A percentile compares a stretch with the other conserved stretches of the same genome.
phyloP scores from a whole-genome alignment of 2,329 filamentous ascomycete species.

The Cladosporium colombiae region DNA sequence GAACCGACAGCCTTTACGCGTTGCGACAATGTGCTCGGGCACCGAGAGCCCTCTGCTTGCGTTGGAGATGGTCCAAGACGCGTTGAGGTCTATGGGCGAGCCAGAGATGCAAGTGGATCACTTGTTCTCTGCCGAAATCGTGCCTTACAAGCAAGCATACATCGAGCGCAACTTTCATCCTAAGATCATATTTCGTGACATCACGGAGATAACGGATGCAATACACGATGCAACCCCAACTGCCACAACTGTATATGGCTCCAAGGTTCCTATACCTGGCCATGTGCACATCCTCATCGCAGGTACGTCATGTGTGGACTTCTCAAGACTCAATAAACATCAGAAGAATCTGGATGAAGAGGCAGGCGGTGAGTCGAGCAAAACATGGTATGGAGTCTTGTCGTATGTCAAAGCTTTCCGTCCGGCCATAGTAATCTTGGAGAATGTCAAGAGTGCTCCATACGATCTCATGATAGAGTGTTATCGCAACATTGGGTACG shows the following conservation, averaged over 20 bases:
- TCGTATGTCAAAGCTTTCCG: constrained; percentile 56
- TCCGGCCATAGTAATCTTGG: constrained; percentile 67
- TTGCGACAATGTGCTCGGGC: constrained; percentile 76
- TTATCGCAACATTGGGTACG: constrained; percentile 58
- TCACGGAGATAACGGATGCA: constrained; percentile 41
- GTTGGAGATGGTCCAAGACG: constrained; percentile 55
- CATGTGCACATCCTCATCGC: constrained; percentile 67
- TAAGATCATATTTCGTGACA: constrained; percentile 46
- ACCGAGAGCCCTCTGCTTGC: constrained; percentile 74
- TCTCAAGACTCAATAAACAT: constrained; percentile 64
- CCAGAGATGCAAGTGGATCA: constrained; percentile 38
- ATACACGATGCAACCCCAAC: constrained; percentile 27
- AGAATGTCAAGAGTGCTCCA: constrained; percentile 66
- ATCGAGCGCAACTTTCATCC: constrained; percentile 51
- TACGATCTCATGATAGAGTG: constrained; percentile 53
- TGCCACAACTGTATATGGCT: constrained; percentile 66
- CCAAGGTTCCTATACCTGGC: constrained; percentile 56
- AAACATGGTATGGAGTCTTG: constrained; percentile 65
- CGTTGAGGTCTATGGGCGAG: constrained; percentile 32
- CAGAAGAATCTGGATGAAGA: constrained; percentile 52
- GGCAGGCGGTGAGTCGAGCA: constrained; percentile 61
- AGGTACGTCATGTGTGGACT: constrained; percentile 76
- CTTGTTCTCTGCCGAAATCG: constrained; percentile 50
- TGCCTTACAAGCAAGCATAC: constrained; percentile 48
- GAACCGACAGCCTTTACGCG: constrained; percentile 46